These are phyloP conservation scores for Lachnellula hyalina DNA, from an alignment of 2,329 filamentous ascomycete genomes.

Conservation along the genomic window DNA sequence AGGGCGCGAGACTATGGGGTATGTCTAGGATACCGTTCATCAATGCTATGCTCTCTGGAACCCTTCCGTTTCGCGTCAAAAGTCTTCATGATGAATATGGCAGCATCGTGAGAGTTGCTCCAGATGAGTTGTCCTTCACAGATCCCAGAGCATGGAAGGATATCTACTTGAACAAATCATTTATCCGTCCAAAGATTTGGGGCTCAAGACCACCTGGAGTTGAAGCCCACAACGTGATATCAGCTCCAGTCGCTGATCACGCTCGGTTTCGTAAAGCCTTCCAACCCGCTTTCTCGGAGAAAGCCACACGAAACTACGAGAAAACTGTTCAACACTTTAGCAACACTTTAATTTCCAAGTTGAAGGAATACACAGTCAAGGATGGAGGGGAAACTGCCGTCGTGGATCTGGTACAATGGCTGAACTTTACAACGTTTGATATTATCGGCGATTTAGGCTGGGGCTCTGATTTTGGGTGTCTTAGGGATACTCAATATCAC, in stretches of 20 bases:
- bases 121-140: conserved; percentile 16
- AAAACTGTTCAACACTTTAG: not conserved
- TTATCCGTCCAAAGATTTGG: too few relatives aligned
- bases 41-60: not conserved
- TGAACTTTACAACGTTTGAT: conserved; percentile 33
- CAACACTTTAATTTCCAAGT: not conserved
- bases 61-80: not conserved
- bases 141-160: not conserved
- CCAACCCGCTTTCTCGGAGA: not conserved
- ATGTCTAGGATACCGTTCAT: not conserved
- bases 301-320: not conserved
- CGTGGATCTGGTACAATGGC: conserved; percentile 8
- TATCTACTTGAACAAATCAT: not conserved
- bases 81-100: conserved; percentile 8
- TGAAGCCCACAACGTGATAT: too few relatives aligned
- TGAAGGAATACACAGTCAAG: not conserved
- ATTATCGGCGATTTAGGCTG: conserved; percentile 38
- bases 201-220: too few relatives aligned
- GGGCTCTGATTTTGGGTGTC: conserved; percentile 37
- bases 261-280: not conserved
- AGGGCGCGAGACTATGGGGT: not conserved
- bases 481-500: conserved; percentile 23
- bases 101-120: conserved; percentile 26
- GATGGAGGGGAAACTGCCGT: not conserved
- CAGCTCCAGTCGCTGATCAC: not conserved